Conservation (phyloP, 331 rosid species). For the Quercus tomentella region DNA sequence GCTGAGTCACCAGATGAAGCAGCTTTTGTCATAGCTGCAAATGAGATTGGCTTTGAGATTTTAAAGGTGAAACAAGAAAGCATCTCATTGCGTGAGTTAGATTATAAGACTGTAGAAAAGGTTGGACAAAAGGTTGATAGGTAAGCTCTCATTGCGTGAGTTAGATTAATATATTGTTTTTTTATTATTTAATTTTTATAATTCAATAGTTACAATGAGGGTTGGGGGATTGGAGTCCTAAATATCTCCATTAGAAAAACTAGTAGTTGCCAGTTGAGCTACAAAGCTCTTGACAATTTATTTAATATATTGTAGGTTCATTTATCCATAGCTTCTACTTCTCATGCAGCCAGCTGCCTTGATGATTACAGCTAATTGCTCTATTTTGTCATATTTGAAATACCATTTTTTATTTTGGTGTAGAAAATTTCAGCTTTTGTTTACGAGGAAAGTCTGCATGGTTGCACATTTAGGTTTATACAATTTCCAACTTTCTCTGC, state of each 20-base stretch:
- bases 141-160: slow-evolving; percentile 34
- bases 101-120: slow-evolving; percentile 38
- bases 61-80: slow-evolving; percentile 32
- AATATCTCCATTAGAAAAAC: too few species aligned
- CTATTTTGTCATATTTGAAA: not conserved
- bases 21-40: slow-evolving; percentile 86
- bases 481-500: not conserved
- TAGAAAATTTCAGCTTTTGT: not conserved
- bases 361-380: not conserved
- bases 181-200: too few species aligned
- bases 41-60: slow-evolving; percentile 70
- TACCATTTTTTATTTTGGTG: not conserved
- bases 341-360: not conserved
- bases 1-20: slow-evolving; percentile 96
- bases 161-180: too few species aligned
- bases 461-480: not conserved
- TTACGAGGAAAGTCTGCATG: not conserved
- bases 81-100: slow-evolving; percentile 51
- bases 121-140: slow-evolving; percentile 62
- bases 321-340: not conserved
- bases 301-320: not conserved
- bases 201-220: too few species aligned
- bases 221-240: too few species aligned
- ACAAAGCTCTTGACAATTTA: not conserved
- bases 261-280: too few species aligned